A percentile compares a stretch with the other conserved stretches of the same genome.
Evolutionary conservation across 345 rosid species (phyloP).

Genomic region (Reutealis trisperma): DNA sequence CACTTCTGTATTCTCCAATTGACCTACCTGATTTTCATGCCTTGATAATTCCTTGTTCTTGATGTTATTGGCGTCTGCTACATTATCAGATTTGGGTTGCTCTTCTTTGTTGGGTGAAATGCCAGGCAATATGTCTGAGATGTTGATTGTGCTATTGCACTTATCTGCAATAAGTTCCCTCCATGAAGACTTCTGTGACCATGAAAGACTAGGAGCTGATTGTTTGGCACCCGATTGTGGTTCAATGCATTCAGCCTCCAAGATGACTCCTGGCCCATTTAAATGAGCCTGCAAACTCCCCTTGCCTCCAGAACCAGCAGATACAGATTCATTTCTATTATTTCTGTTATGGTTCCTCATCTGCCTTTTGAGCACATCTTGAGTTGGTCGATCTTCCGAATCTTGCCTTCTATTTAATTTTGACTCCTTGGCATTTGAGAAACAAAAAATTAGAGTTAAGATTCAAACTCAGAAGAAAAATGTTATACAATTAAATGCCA

Average conservation of each 20-base stretch:
- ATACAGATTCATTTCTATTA: slow-evolving; percentile 31
- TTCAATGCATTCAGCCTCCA: slow-evolving; percentile 24
- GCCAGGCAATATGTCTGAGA: slow-evolving; percentile 42
- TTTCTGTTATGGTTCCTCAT: slow-evolving; percentile 36
- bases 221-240: slow-evolving; percentile 27
- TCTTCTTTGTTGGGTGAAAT: slow-evolving; percentile 31
- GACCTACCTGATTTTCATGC: slow-evolving; percentile 26
- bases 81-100: slow-evolving; percentile 25
- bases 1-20: slow-evolving; percentile 15
- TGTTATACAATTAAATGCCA: neutral
- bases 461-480: neutral
- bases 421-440: slow-evolving; percentile 43
- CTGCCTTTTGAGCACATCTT: slow-evolving; percentile 22
- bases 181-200: slow-evolving; percentile 86
- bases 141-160: slow-evolving; percentile 39
- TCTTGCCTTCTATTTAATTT: slow-evolving; percentile 21
- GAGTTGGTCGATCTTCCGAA: slow-evolving; percentile 27
- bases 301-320: slow-evolving; percentile 27
- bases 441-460: slow-evolving; percentile 12
- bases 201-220: slow-evolving; percentile 33
- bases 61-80: slow-evolving; percentile 17
- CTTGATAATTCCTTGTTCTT: slow-evolving; percentile 16
- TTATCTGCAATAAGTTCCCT: slow-evolving; percentile 58
- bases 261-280: slow-evolving; percentile 2
- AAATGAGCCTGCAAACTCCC: slow-evolving; percentile 23